These are phyloP conservation scores for Beta macrorhiza DNA, from an alignment of 179 eudicot species.

Conservation along the genomic window DNA sequence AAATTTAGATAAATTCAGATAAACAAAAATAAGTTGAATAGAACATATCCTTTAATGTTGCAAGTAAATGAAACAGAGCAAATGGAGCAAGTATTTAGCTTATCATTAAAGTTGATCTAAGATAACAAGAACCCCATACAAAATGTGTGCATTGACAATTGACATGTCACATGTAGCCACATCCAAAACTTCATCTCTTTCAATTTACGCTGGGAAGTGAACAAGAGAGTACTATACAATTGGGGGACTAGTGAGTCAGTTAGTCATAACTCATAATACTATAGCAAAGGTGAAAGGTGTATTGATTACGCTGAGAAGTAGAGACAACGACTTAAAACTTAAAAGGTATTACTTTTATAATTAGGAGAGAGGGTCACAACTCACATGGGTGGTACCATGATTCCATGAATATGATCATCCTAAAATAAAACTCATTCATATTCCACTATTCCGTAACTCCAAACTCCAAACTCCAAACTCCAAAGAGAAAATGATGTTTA, in stretches of 20 bases:
- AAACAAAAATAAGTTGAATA: too few species aligned
- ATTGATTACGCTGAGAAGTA: background rate
- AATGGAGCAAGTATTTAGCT: too few species aligned
- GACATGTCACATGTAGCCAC: slow-evolving; percentile 3
- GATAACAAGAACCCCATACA: background rate
- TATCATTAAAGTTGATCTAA: too few species aligned
- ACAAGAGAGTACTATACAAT: too few species aligned
- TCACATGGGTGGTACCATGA: background rate
- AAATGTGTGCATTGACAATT: background rate
- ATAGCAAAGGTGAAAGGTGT: background rate
- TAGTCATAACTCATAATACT: too few species aligned
- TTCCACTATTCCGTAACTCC: too few species aligned
- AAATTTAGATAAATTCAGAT: too few species aligned
- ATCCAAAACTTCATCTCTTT: background rate
- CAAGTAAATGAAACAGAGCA: too few species aligned
- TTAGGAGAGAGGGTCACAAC: background rate
- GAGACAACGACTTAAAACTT: background rate
- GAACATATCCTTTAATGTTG: too few species aligned
- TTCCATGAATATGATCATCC: background rate
- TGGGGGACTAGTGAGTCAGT: too few species aligned
- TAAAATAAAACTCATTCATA: background rate
- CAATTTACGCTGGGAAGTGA: too few species aligned
- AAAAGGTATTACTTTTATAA: background rate
- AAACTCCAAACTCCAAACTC: background rate
- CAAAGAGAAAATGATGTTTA: slow-evolving; percentile 15